A percentile compares a stretch with the other conserved stretches of the same genome.
phyloP scores from a whole-genome alignment of 2,329 filamentous ascomycete species.

The Colletotrichum sp. region DNA sequence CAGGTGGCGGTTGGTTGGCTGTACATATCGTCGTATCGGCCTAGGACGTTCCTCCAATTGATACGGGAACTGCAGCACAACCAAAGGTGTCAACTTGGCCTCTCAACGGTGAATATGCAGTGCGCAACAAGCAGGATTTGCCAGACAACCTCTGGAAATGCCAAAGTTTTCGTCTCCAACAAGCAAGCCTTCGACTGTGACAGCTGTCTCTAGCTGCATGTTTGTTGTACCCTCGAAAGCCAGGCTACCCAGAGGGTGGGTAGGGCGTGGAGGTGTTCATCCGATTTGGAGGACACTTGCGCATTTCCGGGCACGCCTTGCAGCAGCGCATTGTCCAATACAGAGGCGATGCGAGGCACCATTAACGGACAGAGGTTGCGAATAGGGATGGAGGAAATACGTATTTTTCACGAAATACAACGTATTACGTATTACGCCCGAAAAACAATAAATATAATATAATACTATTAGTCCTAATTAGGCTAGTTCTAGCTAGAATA shows the following conservation, averaged over 20 bases:
- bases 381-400: too few species aligned
- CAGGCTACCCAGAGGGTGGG: neutral
- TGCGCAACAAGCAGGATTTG: neutral
- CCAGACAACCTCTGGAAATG: neutral
- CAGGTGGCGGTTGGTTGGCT: neutral
- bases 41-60: neutral
- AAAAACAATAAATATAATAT: too few species aligned
- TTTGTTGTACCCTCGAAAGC: neutral
- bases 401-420: too few species aligned
- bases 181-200: neutral
- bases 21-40: neutral
- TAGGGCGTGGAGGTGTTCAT: neutral
- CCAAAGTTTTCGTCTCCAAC: neutral
- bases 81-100: neutral
- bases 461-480: too few species aligned
- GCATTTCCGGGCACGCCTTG: neutral
- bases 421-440: too few species aligned
- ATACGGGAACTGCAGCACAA: neutral
- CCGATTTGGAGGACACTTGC: neutral
- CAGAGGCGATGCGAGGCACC: neutral
- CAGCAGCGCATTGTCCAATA: conserved; percentile 1
- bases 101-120: neutral
- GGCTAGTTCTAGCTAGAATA: too few species aligned
- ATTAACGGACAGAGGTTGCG: neutral
- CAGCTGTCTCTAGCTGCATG: neutral